Base-by-base conservation (phyloP, 495 filamentous ascomycete genomes). In the Parmelia sp. region DNA sequence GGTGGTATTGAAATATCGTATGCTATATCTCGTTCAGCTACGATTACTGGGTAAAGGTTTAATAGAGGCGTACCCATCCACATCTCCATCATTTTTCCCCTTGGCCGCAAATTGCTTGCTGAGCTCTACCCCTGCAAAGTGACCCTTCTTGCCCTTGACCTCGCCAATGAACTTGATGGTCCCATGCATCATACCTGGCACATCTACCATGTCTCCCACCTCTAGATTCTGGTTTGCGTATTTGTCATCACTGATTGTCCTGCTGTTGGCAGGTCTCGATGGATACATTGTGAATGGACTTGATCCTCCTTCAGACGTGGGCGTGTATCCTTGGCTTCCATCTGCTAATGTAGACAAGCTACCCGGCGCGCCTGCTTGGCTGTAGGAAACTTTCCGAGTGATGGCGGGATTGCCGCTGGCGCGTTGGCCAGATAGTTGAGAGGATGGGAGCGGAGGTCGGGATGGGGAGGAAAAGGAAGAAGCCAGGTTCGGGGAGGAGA, bases 11-110 rank as follows among this genome's bases (percentile, higher is more conserved):
- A 98, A 98, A 77, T 98, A 98, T 60, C 80, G 85, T 37, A 86
- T 75, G 58, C 89, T 92, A 71, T 17, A 59, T 35, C 25, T 12
- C 57, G 49, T 60, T 66, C 35, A 65, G 59, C 31, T 62, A 37
- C 57, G 64, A 66, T 71, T 67, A 68, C 64, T 66, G 47, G 27
- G 64, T 15, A 58, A 51, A 55, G 23, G 27, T 58, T 49, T 12
- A 51, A 39, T 14, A 53, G 47, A 49, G 51, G 71, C 84, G 76
- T 81, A 92, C 90, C 94, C 95, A 66, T 99, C 94, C 57, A 99
- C 95, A 77, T 96, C 93, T 42, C 94, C 94, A 69, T 82, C 93
- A 72, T 99, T 99, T 79, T 99, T 98, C 39, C 94, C 94, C 71
- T 90, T 83, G 40, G 80, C 74, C 53, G 93, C 87, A 73, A 85